These are phyloP conservation scores for Termitomyces sp. DNA, from an alignment of 768 basidiomycete species.

Conservation along the genomic window DNA sequence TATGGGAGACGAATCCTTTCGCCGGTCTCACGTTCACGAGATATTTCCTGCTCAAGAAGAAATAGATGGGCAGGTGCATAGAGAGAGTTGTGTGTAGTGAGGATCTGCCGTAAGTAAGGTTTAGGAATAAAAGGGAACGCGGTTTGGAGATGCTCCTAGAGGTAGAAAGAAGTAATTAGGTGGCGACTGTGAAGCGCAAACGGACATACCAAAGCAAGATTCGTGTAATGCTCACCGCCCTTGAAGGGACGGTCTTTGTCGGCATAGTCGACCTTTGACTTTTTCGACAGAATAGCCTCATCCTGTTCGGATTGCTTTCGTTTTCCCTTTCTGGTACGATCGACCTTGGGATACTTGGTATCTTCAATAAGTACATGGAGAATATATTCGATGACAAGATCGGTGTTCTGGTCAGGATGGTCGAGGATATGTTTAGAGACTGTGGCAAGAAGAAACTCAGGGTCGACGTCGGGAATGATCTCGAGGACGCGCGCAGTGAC, in stretches of 20 bases:
- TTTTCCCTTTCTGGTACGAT: constrained; percentile 30
- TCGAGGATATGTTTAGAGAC: constrained; percentile 37
- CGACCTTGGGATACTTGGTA: constrained; percentile 48
- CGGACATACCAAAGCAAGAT: constrained; percentile 47
- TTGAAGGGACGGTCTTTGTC: constrained; percentile 37
- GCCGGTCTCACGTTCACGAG: constrained; percentile 10
- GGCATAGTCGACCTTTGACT: constrained; percentile 49
- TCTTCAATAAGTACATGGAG: constrained; percentile 62
- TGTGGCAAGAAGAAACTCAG: constrained; percentile 45
- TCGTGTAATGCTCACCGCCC: constrained; percentile 42
- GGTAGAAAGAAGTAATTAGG: background rate
- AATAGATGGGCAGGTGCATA: constrained; percentile 66
- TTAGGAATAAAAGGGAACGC: constrained; percentile 60
- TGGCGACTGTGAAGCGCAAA: background rate
- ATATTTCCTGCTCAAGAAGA: constrained; percentile 34
- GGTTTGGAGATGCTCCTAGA: constrained; percentile 44
- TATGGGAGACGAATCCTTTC: constrained; percentile 29
- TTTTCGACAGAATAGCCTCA: constrained; percentile 23
- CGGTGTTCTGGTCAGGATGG: constrained; percentile 16
- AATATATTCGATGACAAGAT: constrained; percentile 45
- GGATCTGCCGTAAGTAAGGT: constrained; percentile 42
- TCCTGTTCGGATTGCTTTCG: constrained; percentile 29
- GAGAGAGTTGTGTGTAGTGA: constrained; percentile 34
- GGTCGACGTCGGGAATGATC: constrained; percentile 66
- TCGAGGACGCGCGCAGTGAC: constrained; percentile 52